These are phyloP conservation scores for Auxenochlorella pyrenoidosa DNA, from an alignment of 139 green algal genomes.

Conservation along the genomic window DNA sequence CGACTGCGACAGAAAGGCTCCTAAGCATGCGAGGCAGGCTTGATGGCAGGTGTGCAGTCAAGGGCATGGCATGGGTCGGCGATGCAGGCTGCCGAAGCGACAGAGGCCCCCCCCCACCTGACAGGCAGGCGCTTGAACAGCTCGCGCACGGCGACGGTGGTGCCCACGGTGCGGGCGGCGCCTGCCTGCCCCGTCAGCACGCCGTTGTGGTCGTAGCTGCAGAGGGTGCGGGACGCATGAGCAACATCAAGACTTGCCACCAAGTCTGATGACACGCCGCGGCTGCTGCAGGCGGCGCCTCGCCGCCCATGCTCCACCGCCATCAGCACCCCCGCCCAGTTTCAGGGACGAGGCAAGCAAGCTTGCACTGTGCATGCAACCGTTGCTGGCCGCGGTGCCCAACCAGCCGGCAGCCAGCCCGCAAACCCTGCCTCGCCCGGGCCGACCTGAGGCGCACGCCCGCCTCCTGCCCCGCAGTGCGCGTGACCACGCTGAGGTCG, in stretches of 20 bases:
- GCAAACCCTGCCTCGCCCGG: neutral
- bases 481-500: conserved; percentile 84
- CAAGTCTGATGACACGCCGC: neutral
- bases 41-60: too few relatives aligned
- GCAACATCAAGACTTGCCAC: neutral
- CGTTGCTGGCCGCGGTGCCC: too few relatives aligned
- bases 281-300: neutral
- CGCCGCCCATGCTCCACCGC: too few relatives aligned
- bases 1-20: too few relatives aligned
- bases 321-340: too few relatives aligned
- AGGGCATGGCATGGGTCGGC: neutral
- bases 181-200: conserved; percentile 38
- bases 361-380: too few relatives aligned
- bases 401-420: too few relatives aligned
- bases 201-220: conserved; percentile 75
- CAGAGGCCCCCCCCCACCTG: conserved; percentile 50
- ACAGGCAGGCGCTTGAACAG: conserved; percentile 94
- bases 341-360: too few relatives aligned
- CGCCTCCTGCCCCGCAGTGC: conserved; percentile 68
- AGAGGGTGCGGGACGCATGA: neutral
- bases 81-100: too few relatives aligned
- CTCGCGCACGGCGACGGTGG: conserved; percentile 85
- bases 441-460: conserved; percentile 23
- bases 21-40: too few relatives aligned
- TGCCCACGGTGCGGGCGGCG: conserved; percentile 81